These are phyloP conservation scores for Diaporthe batatas DNA, from an alignment of 2,329 filamentous ascomycete species.

Conservation along the genomic window DNA sequence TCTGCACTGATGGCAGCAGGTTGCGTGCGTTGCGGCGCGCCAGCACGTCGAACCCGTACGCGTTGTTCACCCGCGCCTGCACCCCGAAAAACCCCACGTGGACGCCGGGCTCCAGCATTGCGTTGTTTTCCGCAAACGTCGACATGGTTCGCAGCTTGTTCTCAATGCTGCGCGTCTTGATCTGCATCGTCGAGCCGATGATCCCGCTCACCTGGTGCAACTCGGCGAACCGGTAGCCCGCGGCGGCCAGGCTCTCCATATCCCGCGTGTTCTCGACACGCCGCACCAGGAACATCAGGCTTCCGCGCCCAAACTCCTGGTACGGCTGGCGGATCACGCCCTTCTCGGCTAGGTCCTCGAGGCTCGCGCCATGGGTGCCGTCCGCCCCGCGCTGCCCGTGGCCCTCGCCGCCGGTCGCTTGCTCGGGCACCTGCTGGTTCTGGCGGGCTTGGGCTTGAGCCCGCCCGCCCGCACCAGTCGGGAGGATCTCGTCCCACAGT, in stretches of 20 bases:
- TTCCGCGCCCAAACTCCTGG: slow-evolving; percentile 73
- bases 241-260: slow-evolving; percentile 73
- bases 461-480: slow-evolving; percentile 64
- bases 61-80: slow-evolving; percentile 61
- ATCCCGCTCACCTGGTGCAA: slow-evolving; percentile 75
- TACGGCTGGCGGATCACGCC: slow-evolving; percentile 48
- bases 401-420: slow-evolving; percentile 35
- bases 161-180: slow-evolving; percentile 73
- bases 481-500: slow-evolving; percentile 81
- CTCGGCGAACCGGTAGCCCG: slow-evolving; percentile 84
- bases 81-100: slow-evolving; percentile 72
- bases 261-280: slow-evolving; percentile 70
- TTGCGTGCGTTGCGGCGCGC: slow-evolving; percentile 69
- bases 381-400: slow-evolving; percentile 10
- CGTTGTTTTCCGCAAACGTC: slow-evolving; percentile 63
- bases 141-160: slow-evolving; percentile 74
- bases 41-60: slow-evolving; percentile 73
- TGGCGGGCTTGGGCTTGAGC: slow-evolving; percentile 29
- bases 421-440: slow-evolving; percentile 33
- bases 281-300: slow-evolving; percentile 84
- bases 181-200: slow-evolving; percentile 81
- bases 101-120: slow-evolving; percentile 64
- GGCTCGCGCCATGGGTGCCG: slow-evolving; percentile 28
- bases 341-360: slow-evolving; percentile 58
- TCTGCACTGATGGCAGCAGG: slow-evolving; percentile 69